These are phyloP conservation scores for Mortierella polycephala DNA, from an alignment of 371 early-diverging fungal genomes.

Conservation along the genomic window DNA sequence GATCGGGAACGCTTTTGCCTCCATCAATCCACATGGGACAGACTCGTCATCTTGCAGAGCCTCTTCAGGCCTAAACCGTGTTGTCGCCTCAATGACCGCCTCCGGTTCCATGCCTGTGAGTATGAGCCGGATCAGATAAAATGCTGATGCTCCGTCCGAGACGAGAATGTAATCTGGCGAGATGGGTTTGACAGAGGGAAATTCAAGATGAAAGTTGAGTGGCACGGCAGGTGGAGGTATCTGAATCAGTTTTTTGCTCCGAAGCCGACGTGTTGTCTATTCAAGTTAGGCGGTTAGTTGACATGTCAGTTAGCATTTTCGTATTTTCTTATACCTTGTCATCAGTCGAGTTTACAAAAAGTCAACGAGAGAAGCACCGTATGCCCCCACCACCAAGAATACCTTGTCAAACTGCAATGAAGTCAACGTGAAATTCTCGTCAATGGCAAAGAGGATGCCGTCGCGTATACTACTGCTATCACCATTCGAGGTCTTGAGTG, in stretches of 20 bases:
- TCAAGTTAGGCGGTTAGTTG: no score
- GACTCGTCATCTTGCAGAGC: neutral
- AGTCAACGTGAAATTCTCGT: conserved; percentile 57
- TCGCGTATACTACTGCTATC: conserved; percentile 19
- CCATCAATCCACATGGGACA: conserved; percentile 42
- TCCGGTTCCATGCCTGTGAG: conserved; percentile 19
- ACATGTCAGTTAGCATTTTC: no score
- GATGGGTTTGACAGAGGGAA: conserved; percentile 49
- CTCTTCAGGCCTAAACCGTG: conserved; percentile 16
- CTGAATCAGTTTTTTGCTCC: conserved; percentile 39
- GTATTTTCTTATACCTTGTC: no score
- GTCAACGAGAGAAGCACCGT: no score
- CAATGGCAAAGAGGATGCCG: conserved; percentile 58
- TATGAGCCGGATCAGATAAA: conserved; percentile 38
- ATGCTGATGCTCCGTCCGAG: conserved; percentile 45
- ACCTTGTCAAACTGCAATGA: conserved; percentile 60
- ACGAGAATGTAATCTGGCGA: conserved; percentile 50
- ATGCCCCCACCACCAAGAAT: no score
- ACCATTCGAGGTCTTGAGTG: conserved; percentile 39
- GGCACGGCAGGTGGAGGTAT: conserved; percentile 22
- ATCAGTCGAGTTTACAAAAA: no score
- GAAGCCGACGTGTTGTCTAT: conserved; percentile 28
- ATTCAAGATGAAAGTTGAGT: conserved; percentile 30
- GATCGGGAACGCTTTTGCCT: conserved; percentile 50
- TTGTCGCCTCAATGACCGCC: conserved; percentile 32